Percentiles rank a stretch among this genome's conserved stretches.
Evolutionary conservation across 257 asterid species (phyloP).

Genomic region (Cinchona pubescens): DNA sequence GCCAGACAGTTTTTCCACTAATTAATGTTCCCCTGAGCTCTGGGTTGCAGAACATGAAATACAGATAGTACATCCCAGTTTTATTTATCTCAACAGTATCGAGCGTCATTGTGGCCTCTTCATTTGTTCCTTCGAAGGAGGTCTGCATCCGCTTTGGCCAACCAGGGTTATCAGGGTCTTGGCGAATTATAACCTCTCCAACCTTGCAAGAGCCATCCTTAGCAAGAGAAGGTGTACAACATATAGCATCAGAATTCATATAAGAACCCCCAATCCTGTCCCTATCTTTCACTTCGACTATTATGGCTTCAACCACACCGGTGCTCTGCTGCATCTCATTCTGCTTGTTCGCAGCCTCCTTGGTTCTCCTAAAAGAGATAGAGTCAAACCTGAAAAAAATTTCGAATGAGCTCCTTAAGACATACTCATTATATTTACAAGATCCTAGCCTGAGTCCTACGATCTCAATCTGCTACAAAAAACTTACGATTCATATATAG

Average conservation of each 20-base stretch:
- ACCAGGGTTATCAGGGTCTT: constrained; percentile 28
- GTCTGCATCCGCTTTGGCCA: constrained; percentile 37
- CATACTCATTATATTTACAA: background rate
- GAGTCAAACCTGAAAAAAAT: constrained; percentile 47
- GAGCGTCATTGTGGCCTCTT: constrained; percentile 28
- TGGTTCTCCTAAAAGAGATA: constrained; percentile 31
- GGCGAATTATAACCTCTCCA: constrained; percentile 37
- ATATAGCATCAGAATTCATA: constrained; percentile 30
- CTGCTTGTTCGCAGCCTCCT: constrained; percentile 24
- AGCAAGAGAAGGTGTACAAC: constrained; percentile 35
- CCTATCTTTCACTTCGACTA: constrained; percentile 40
- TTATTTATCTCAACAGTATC: constrained; percentile 24
- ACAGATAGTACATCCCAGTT: constrained; percentile 42
- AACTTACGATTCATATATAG: too few species aligned
- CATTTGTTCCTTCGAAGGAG: constrained; percentile 30
- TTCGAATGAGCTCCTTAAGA: background rate
- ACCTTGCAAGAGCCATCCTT: constrained; percentile 31
- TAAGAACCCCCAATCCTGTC: constrained; percentile 32
- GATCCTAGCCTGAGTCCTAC: background rate
- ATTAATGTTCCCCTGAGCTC: constrained; percentile 34
- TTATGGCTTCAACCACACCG: constrained; percentile 38
- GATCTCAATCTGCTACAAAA: background rate
- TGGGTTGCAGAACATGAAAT: constrained; percentile 41
- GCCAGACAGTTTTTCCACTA: constrained; percentile 40
- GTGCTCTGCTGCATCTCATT: constrained; percentile 37